Base-by-base conservation (phyloP, 23 red algal genomes). In the Pyropia yezoensis region DNA sequence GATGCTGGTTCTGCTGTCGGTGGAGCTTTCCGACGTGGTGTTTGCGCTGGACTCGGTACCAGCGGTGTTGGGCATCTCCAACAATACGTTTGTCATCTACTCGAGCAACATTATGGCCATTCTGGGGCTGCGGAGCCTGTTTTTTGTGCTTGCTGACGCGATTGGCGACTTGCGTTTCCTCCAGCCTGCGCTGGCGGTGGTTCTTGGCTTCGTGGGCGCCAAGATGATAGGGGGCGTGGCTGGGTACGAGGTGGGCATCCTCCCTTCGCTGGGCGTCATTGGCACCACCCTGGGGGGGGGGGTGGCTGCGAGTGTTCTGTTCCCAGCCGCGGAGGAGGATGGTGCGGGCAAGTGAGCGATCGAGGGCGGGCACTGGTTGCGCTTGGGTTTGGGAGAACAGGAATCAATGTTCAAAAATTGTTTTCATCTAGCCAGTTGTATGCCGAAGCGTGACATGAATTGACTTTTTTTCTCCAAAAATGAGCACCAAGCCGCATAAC, bases 31-130 rank as follows among this genome's bases (percentile, higher is more conserved):
- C 28, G 92, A 96, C 54, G 92, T 96, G 45, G 74, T 96, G 7
- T 96, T 96, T 76, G 92, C 92, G 55, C 47, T 96, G 67, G 92
- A 96, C 61, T 89, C 84, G n/a, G 87, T 96, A 8, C 92, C 92
- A 1, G 92, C 92, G 19, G 84, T 88, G 18, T 61, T 96, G 59
- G 83, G 92, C 17, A 82, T 96, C 39, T 96, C 92, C 1, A 75
- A 65, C 14, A 74, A 90, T 47, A 79, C 82, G 18, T 65, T 89
- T 18, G 92, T 96, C 32, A 68, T 96, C 21, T 96, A 96, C 62
- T 57, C 73, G 17, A 85, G 77, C n/a, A 96, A 96, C 72, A 83
- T 96, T 29, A 59, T 90, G 27, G 92, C 92, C 33, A 89, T 96
- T 51, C 73, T 96, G 70, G 92, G 92, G 52, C 62, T 96, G 39